Conservation (phyloP, 169 alveolate species). For the Plasmodium billcollinsi region DNA sequence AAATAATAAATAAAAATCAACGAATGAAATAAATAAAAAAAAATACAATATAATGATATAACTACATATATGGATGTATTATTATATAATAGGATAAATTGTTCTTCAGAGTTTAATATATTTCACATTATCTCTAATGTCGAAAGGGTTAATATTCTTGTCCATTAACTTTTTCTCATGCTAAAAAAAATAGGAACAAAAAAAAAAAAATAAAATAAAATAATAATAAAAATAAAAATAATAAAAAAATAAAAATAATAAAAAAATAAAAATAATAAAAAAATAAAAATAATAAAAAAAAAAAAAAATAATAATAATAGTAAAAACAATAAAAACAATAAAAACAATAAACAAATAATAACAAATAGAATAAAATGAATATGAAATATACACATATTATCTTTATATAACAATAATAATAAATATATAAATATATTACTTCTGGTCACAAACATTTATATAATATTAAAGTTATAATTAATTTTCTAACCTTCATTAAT, state of each 20-base stretch:
- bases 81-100: not conserved
- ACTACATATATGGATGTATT: too few species aligned
- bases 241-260: too few species aligned
- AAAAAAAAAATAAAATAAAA: too few species aligned
- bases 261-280: too few species aligned
- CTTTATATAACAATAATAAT: not conserved
- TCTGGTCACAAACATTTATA: not conserved
- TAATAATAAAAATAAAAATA: too few species aligned
- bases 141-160: constrained; percentile 72
- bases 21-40: too few species aligned
- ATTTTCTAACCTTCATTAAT: constrained; percentile 53
- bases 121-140: constrained; percentile 68
- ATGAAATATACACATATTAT: not conserved
- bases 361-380: not conserved
- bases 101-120: constrained; percentile 44
- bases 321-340: too few species aligned
- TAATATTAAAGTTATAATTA: not conserved
- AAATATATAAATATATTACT: too few species aligned
- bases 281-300: too few species aligned
- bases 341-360: constrained; percentile 15
- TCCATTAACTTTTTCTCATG: constrained; percentile 62
- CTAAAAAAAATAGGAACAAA: constrained; percentile 8
- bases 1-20: too few species aligned
- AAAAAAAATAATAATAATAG: too few species aligned
- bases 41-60: too few species aligned